A percentile compares a stretch with the other conserved stretches of the same genome.
phyloP scores from a whole-genome alignment of 2,329 filamentous ascomycete genomes.

The Cytospora schulzeri region DNA sequence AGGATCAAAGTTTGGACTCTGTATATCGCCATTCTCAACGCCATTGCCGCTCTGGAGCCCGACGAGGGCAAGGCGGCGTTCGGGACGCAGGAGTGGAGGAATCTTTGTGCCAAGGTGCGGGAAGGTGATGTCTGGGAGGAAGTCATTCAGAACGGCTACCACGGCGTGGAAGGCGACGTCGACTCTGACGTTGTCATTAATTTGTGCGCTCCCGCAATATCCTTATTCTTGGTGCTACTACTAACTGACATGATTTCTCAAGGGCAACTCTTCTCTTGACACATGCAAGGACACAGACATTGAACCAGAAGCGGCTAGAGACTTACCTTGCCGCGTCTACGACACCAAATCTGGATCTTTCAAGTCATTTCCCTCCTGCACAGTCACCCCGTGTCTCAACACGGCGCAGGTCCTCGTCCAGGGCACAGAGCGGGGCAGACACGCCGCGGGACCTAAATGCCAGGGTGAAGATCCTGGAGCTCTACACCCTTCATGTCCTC shows the following conservation, averaged over 20 bases:
- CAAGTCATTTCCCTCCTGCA: constrained; percentile 58
- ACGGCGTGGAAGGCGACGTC: constrained; percentile 84
- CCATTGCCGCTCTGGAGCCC: constrained; percentile 82
- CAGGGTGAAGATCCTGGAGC: constrained; percentile 87
- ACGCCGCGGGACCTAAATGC: constrained; percentile 83
- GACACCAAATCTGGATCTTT: constrained; percentile 72
- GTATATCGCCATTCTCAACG: constrained; percentile 91
- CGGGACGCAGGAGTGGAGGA: constrained; percentile 82
- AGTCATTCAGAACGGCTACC: constrained; percentile 83
- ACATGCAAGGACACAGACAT: constrained; percentile 80
- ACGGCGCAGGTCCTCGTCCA: constrained; percentile 50
- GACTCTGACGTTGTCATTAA: constrained; percentile 94
- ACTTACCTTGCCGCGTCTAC: constrained; percentile 80
- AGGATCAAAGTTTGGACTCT: constrained; percentile 97
- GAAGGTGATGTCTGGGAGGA: constrained; percentile 95
- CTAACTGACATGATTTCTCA: constrained; percentile 30
- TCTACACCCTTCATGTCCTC: constrained; percentile 95
- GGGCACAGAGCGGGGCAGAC: constrained; percentile 66
- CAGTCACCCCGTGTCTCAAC: constrained; percentile 40
- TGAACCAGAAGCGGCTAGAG: constrained; percentile 88
- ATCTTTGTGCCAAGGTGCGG: constrained; percentile 78
- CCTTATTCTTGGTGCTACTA: constrained; percentile 12
- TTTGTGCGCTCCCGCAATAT: constrained; percentile 57
- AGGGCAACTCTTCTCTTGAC: constrained; percentile 88
- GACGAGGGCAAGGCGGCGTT: constrained; percentile 90